phyloP scores from a whole-genome alignment of 2,329 filamentous ascomycete species.

The Rhynchosporium secalis region DNA sequence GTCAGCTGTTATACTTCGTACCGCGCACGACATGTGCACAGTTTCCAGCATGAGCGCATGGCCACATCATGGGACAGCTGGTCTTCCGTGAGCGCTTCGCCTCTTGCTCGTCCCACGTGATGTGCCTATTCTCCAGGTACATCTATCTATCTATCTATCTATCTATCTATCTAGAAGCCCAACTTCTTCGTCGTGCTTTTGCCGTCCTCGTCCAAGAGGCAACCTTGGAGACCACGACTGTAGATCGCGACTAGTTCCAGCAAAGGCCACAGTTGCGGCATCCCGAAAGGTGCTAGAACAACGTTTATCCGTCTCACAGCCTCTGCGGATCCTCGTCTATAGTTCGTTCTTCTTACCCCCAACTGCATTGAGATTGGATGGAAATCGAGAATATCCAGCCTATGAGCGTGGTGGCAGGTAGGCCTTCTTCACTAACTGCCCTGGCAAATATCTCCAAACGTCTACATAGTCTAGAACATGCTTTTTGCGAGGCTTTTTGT shows the following conservation, averaged over 20 bases:
- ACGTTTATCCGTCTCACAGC: conserved; percentile 3
- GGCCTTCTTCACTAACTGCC: neutral
- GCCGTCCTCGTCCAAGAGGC: conserved; percentile 10
- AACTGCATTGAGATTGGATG: conserved; percentile 8
- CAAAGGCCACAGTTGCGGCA: neutral
- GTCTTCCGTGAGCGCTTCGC: neutral
- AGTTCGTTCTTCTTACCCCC: neutral
- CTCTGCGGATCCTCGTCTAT: conserved; percentile 8
- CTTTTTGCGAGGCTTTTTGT: neutral
- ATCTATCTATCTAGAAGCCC: neutral
- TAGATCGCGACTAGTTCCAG: conserved; percentile 9
- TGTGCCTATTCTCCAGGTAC: neutral
- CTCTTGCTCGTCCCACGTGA: neutral
- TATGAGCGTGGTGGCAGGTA: conserved; percentile 4
- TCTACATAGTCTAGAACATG: neutral
- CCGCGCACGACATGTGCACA: neutral
- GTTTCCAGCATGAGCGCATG: neutral
- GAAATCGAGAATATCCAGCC: conserved; percentile 4
- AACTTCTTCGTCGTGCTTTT: neutral
- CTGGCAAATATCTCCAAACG: conserved; percentile 1
- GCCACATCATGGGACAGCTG: neutral
- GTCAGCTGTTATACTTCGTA: neutral
- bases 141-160: neutral
- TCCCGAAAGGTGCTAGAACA: conserved; percentile 8
- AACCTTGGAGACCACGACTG: conserved; percentile 5